Conservation (phyloP, 1,284 basidiomycete genomes). For the Microbotryum lychnidis-dioicae region DNA sequence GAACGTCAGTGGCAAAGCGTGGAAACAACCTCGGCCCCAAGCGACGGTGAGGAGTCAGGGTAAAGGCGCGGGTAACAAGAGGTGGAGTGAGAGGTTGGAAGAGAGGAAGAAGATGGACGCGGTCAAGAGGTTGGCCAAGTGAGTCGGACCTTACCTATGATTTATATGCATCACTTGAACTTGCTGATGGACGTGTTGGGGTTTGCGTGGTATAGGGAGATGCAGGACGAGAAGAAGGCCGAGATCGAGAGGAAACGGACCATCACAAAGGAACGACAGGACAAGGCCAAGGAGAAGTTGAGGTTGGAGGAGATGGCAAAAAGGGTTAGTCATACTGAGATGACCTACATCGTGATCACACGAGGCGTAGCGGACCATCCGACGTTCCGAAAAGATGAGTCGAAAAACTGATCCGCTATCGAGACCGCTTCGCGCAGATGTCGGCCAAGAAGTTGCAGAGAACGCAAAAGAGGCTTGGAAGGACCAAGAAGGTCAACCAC, state of each 20-base stretch:
- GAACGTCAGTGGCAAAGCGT: slow-evolving; percentile 18
- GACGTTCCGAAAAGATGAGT: no score
- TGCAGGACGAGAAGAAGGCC: slow-evolving; percentile 32
- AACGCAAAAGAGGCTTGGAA: slow-evolving; percentile 34
- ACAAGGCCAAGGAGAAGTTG: slow-evolving; percentile 31
- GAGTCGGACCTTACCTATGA: not conserved
- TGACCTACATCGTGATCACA: no score
- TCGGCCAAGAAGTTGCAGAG: slow-evolving; percentile 35
- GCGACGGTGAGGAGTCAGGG: slow-evolving; percentile 18
- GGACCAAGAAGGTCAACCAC: slow-evolving; percentile 31
- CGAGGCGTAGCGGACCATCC: no score
- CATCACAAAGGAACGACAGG: slow-evolving; percentile 27
- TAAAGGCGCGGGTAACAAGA: slow-evolving; percentile 13
- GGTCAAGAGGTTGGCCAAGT: slow-evolving; percentile 32
- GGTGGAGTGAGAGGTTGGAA: slow-evolving; percentile 24
- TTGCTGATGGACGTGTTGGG: not conserved
- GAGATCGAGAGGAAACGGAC: slow-evolving; percentile 28
- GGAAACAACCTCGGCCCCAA: slow-evolving; percentile 21
- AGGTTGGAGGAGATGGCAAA: slow-evolving; percentile 32
- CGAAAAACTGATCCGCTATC: not conserved
- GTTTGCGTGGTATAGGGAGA: slow-evolving; percentile 17
- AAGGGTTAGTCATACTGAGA: slow-evolving; percentile 3
- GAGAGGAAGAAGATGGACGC: slow-evolving; percentile 26
- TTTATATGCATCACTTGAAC: no score
- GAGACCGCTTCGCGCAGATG: slow-evolving; percentile 17